Evolutionary conservation across 257 asterid species (phyloP).

Genomic region (Haberlea rhodopensis): DNA sequence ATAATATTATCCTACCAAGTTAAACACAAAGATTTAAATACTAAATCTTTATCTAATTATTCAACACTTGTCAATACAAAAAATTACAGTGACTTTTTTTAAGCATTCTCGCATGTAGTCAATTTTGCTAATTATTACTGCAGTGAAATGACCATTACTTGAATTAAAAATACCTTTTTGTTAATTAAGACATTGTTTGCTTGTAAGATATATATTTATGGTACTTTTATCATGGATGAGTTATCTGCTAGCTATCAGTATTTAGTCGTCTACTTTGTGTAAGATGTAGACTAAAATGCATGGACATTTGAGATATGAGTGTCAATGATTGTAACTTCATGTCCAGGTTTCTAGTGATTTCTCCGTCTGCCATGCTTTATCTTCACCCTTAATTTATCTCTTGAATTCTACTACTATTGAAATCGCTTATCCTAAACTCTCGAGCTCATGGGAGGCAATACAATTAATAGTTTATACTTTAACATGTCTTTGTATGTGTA

Average conservation of each 20-base stretch:
- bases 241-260: not conserved
- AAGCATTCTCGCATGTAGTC: slow-evolving; percentile 8
- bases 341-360: not conserved
- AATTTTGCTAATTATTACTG: not conserved
- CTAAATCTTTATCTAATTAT: too few relatives aligned
- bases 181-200: not conserved
- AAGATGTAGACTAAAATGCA: not conserved
- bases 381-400: not conserved
- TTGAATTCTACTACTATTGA: not conserved
- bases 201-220: not conserved
- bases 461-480: too few relatives aligned
- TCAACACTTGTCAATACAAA: not conserved
- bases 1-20: too few relatives aligned
- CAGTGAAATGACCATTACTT: not conserved
- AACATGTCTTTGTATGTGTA: too few relatives aligned
- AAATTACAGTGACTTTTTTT: not conserved
- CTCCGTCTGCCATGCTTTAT: not conserved
- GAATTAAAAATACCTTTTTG: not conserved
- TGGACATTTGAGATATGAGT: too few relatives aligned
- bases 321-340: too few relatives aligned
- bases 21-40: too few relatives aligned
- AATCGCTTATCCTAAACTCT: too few relatives aligned
- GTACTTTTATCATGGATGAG: not conserved
- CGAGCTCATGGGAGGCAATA: too few relatives aligned
- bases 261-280: not conserved